Percentiles rank a stretch among this genome's conserved stretches.
These are phyloP conservation scores for Huiozyma naganishii DNA, from an alignment of 805 yeast species.

Conservation along the genomic window DNA sequence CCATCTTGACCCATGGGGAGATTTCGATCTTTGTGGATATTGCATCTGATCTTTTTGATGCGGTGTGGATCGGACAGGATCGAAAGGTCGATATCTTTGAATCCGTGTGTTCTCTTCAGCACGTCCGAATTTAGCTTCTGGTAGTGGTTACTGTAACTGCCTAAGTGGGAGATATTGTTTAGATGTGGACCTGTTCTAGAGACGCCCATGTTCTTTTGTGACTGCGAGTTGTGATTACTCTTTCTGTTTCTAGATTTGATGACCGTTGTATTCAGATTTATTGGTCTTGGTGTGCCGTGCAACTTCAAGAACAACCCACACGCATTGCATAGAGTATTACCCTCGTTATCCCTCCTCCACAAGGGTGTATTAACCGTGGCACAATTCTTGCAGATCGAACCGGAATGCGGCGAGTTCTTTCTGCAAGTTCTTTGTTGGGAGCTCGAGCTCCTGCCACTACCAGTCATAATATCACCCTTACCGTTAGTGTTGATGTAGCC, in stretches of 20 bases:
- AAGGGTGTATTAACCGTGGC: constrained; percentile 84
- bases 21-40: too few species aligned
- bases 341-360: constrained; percentile 88
- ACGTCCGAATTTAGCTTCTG: not conserved
- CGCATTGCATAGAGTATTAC: constrained; percentile 84
- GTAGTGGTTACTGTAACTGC: not conserved
- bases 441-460: not conserved
- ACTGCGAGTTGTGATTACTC: not conserved
- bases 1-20: too few species aligned
- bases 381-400: constrained; percentile 76
- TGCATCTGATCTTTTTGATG: too few species aligned
- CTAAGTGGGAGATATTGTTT: not conserved
- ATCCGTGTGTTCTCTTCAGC: not conserved
- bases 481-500: not conserved
- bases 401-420: not conserved
- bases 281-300: constrained; percentile 88
- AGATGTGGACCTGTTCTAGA: not conserved
- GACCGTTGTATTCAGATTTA: constrained; percentile 78
- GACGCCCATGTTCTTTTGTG: not conserved
- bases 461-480: not conserved
- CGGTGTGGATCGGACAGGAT: too few species aligned
- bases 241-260: constrained; percentile 79
- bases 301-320: constrained; percentile 81
- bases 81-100: too few species aligned
- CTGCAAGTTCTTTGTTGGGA: not conserved